Conservation (phyloP, 2,329 filamentous ascomycete genomes). For the Penicillium italicum region DNA sequence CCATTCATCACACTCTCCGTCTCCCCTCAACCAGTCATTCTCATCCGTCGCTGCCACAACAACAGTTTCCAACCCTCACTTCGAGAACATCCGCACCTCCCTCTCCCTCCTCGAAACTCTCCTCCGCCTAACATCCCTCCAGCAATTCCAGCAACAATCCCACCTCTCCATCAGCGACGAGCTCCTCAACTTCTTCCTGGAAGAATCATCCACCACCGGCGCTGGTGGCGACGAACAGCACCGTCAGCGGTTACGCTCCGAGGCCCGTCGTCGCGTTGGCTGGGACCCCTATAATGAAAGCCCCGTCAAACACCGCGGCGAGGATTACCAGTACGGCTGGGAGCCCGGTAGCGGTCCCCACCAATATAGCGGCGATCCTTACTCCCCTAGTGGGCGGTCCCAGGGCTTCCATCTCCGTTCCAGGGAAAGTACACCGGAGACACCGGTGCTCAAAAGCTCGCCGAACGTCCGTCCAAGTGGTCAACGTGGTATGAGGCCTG, state of each 20-base stretch:
- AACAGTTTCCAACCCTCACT: conserved; percentile 48
- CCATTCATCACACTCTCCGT: conserved; percentile 38
- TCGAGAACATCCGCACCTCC: conserved; percentile 58
- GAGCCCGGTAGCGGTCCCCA: conserved; percentile 26
- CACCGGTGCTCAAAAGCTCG: conserved; percentile 22
- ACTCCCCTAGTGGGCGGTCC: conserved; percentile 26
- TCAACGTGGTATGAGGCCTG: conserved; percentile 23
- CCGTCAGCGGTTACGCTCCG: conserved; percentile 56
- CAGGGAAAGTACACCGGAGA: conserved; percentile 34
- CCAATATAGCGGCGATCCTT: conserved; percentile 25
- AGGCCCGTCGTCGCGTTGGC: conserved; percentile 60
- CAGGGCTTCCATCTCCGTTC: conserved; percentile 31
- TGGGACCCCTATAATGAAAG: conserved; percentile 72
- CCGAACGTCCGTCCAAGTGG: conserved; percentile 21
- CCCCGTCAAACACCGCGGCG: conserved; percentile 62
- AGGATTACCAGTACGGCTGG: conserved; percentile 58
- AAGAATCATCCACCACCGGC: conserved; percentile 63
- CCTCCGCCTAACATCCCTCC: conserved; percentile 77
- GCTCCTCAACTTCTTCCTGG: conserved; percentile 81
- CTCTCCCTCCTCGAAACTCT: conserved; percentile 85
- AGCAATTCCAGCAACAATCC: conserved; percentile 86
- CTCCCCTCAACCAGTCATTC: conserved; percentile 16
- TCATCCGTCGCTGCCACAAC: conserved; percentile 19
- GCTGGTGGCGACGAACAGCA: conserved; percentile 60
- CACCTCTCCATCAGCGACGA: conserved; percentile 90